Percentiles rank a stretch among this genome's conserved stretches.
Evolutionary conservation across 1,139 yeast species (phyloP).

Genomic region (Kodamaea ohmeri): DNA sequence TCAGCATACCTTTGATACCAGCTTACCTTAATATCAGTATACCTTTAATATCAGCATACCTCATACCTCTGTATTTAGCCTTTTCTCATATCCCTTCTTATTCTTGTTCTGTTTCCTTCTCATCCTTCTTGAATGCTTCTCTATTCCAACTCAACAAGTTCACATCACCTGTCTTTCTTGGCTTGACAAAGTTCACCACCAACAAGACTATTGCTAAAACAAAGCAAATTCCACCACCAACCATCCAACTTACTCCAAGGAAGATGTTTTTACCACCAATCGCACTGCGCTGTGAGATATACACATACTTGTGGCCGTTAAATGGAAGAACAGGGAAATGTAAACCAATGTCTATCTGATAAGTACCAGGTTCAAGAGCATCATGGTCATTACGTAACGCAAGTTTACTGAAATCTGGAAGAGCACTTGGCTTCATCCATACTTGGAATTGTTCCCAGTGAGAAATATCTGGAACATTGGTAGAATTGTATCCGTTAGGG

Average conservation of each 20-base stretch:
- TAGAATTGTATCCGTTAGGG: conserved; percentile 88
- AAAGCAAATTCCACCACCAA: conserved; percentile 86
- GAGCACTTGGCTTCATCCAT: conserved; percentile 96
- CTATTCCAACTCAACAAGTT: conserved; percentile 72
- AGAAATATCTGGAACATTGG: conserved; percentile 78
- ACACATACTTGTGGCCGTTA: conserved; percentile 78
- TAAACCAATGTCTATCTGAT: conserved; percentile 69
- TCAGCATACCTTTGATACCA: no score
- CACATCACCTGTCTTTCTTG: conserved; percentile 75
- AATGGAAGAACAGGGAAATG: conserved; percentile 87
- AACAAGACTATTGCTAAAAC: conserved; percentile 58
- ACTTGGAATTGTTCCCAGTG: conserved; percentile 85
- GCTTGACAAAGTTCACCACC: conserved; percentile 59
- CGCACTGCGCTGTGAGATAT: conserved; percentile 78
- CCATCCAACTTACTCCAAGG: conserved; percentile 86
- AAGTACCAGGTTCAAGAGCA: conserved; percentile 60
- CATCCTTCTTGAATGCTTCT: conserved; percentile 26
- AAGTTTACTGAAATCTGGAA: conserved; percentile 80
- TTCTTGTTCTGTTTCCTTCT: no score
- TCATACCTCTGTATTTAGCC: no score
- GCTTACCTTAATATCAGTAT: no score
- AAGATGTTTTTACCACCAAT: conserved; percentile 90
- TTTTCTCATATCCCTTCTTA: no score
- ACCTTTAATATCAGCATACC: no score
- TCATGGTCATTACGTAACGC: conserved; percentile 76